These are phyloP conservation scores for Paracorniculantispora psalliotae DNA, from an alignment of 2,329 filamentous ascomycete species.

Conservation along the genomic window DNA sequence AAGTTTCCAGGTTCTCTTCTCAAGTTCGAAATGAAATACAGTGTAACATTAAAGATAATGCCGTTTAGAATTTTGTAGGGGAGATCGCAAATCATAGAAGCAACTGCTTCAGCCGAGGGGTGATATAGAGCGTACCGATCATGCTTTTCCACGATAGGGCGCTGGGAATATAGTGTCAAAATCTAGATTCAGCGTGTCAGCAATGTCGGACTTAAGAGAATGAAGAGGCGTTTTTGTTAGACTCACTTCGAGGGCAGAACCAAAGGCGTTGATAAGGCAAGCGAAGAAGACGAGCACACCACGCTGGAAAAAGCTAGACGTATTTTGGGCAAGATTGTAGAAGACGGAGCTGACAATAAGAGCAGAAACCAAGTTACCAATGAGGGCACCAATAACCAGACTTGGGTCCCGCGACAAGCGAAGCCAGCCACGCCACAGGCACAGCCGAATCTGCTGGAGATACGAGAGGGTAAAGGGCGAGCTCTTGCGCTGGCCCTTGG, in stretches of 20 bases:
- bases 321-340: slow-evolving; percentile 64
- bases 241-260: slow-evolving; percentile 70
- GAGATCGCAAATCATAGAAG: slow-evolving; percentile 80
- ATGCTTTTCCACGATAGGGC: slow-evolving; percentile 90
- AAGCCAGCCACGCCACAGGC: slow-evolving; percentile 74
- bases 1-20: slow-evolving; percentile 69
- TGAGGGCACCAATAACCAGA: slow-evolving; percentile 61
- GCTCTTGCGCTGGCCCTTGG: slow-evolving; percentile 54
- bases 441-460: slow-evolving; percentile 69
- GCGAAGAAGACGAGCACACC: slow-evolving; percentile 83
- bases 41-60: slow-evolving; percentile 69
- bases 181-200: no score
- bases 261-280: slow-evolving; percentile 79
- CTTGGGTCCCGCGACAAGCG: slow-evolving; percentile 72
- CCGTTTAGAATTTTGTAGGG: slow-evolving; percentile 78
- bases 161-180: slow-evolving; percentile 79
- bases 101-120: slow-evolving; percentile 80
- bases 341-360: slow-evolving; percentile 78
- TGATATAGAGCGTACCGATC: slow-evolving; percentile 85
- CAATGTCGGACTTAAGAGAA: no score
- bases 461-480: slow-evolving; percentile 84
- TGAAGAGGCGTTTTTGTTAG: no score
- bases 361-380: slow-evolving; percentile 71
- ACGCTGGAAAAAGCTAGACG: slow-evolving; percentile 70
- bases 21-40: slow-evolving; percentile 87